Evolutionary conservation across 805 yeast species (phyloP).

Genomic region (Maudiozyma turicensis): DNA sequence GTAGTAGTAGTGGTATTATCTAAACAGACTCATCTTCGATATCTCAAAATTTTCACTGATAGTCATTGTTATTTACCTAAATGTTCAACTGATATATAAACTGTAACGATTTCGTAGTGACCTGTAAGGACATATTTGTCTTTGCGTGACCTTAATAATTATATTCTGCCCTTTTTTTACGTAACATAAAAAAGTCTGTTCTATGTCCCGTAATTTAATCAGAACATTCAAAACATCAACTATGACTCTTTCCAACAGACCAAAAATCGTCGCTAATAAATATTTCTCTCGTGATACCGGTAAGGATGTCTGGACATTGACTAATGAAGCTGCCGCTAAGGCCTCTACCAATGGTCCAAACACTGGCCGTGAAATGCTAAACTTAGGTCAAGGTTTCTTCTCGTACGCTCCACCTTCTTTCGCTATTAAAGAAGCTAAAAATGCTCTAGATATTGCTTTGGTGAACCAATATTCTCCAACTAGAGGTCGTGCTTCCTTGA

Average conservation of each 20-base stretch:
- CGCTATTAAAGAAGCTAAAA: conserved; percentile 72
- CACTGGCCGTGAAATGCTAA: conserved; percentile 68
- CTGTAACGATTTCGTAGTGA: too few relatives aligned
- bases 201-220: conserved; percentile 6
- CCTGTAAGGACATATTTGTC: too few relatives aligned
- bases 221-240: conserved; percentile 7
- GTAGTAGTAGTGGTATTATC: too few relatives aligned
- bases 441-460: conserved; percentile 61
- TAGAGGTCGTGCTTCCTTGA: conserved; percentile 69
- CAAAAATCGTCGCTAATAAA: conserved; percentile 21
- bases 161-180: not conserved
- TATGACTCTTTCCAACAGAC: conserved; percentile 3
- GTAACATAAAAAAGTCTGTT: not conserved
- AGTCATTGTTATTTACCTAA: too few relatives aligned
- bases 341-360: conserved; percentile 45
- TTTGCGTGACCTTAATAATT: not conserved
- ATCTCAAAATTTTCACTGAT: too few relatives aligned
- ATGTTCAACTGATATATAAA: too few relatives aligned
- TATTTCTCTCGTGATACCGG: conserved; percentile 56
- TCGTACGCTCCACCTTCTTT: conserved; percentile 94
- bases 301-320: conserved; percentile 90
- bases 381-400: conserved; percentile 95
- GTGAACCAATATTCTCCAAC: conserved; percentile 92
- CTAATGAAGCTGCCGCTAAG: conserved; percentile 89
- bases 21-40: too few relatives aligned